Conservation (phyloP, 768 basidiomycete genomes). For the Xerocomellus chrysenteron region DNA sequence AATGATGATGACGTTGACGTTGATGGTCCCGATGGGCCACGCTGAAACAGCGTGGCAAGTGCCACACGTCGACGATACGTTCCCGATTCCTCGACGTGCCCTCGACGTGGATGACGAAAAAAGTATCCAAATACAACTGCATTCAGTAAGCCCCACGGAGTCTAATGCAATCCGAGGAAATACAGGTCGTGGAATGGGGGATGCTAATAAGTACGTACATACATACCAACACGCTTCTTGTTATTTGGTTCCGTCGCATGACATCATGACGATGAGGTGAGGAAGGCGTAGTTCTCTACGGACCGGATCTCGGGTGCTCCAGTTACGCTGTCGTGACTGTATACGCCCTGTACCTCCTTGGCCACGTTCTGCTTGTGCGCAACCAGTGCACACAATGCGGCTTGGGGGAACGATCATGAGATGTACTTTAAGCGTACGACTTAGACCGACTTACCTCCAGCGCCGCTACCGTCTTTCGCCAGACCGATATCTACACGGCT, state of each 20-base stretch:
- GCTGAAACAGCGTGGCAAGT: slow-evolving; percentile 8
- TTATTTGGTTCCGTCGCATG: background rate
- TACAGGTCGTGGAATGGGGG: background rate
- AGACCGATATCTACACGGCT: slow-evolving; percentile 80
- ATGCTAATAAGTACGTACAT: slow-evolving; percentile 11
- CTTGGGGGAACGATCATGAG: slow-evolving; percentile 38
- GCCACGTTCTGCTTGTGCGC: slow-evolving; percentile 26
- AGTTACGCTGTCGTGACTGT: slow-evolving; percentile 2
- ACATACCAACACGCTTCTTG: slow-evolving; percentile 2
- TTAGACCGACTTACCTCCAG: slow-evolving; percentile 71
- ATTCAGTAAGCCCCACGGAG: background rate
- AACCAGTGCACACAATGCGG: slow-evolving; percentile 79
- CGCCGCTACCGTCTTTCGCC: slow-evolving; percentile 97
- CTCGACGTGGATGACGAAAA: background rate
- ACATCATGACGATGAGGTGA: slow-evolving; percentile 22
- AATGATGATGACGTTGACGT: slow-evolving; percentile 4
- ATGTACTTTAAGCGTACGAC: background rate
- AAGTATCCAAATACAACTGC: background rate
- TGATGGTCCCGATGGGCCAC: background rate
- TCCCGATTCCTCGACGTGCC: background rate
- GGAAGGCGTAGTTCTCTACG: slow-evolving; percentile 11
- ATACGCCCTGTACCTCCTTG: slow-evolving; percentile 9
- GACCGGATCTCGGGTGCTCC: slow-evolving; percentile 13
- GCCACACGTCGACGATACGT: background rate
- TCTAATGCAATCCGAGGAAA: slow-evolving; percentile 9